Base-by-base conservation (phyloP, 106 monocot species). In the Chionographis japonica region DNA sequence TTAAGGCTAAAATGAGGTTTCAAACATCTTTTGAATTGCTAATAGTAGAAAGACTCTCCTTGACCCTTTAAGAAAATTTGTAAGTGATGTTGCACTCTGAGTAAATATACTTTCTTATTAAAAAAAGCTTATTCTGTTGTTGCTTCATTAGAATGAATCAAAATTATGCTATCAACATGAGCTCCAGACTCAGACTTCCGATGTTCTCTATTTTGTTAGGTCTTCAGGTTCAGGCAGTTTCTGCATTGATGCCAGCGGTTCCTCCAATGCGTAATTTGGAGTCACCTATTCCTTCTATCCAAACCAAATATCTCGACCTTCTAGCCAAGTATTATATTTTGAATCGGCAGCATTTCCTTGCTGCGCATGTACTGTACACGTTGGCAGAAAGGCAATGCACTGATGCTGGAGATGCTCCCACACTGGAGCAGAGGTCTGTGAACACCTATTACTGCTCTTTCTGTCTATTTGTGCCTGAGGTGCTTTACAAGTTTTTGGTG, bases 251-350 rank as follows among this genome's bases (percentile, higher is more conserved):
- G 52, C 63, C 79, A 4, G 74, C 59, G 58, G n/a, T 71, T 73
- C 60, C 77, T 71, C 37, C 57, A 16, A 12, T 62, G 12, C 51
- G 54, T 73, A 69, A 67, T 72, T 19, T 55, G 46, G 73, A 73
- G 54, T 68, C 70, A 50, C 70, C 78, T 68, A 75, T 87, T 66
- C 76, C 78, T 70, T 72, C 75, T 6, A 73, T 68, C 63, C 75
- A 65, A 46, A 81, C 70, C 19, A 98, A 98, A 58, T 90, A 93
- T 75, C 85, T 92, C 52, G 84, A 90, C 17, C 87, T 98, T 64
- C 77, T 98, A 57, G 90, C 98, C 12, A 82, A 63, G 60, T 98
- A 85, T 69, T 93, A 98, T 79, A 90, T 98, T 49, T 56, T 72
- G 75, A 98, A 93, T 62, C 73, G 83, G 16, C 87, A 98, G 38